Evolutionary conservation across 2,329 filamentous ascomycete genomes (phyloP), one percentile per base, ranked within the genome.

Genomic region (Intubia oerlemansii): DNA sequence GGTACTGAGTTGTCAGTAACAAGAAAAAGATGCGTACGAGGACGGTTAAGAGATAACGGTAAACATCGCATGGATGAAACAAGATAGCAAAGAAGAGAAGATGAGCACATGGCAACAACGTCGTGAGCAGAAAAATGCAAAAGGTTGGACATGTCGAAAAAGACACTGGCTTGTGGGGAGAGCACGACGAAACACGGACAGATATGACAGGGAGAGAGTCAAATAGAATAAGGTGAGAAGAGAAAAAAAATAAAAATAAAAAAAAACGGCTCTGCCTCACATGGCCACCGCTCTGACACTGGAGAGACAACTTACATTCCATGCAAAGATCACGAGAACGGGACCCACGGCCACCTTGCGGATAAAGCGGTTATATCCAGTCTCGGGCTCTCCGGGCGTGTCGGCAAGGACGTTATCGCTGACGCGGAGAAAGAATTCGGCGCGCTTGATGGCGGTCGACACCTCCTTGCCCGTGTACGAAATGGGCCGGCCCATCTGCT

Each of bases 401-500:
- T 90, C 77, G 43, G 72, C 67, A 30, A 95, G 59, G 2, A 67
- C 69, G 24, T 88, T 76, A 9, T 72, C 67, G 41, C 76, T 81
- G 37, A 92, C 75, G 47, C 79, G 81, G 42, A 90, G 61, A 32
- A 95, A 57, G 45, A 91, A 91, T 44, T 91, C 71, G 38, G 73
- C 78, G 37, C 85, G 68, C 54, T 77, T 79, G 38, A 90, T 66
- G 7, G 84, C 84, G 11, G 85, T 95, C 17, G 67, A 55, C 39
- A 95, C 63, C 55, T 95, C 85, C 40, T 71, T 81, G 26, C 64
- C 71, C 0, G 79, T 78, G 49, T 85, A 93, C 21, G 76, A 66
- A 42, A 93, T 92, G 19, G 85, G 85, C 13, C 85, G 66, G 24
- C 85, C 85, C 84, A 95, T 95, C 56, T 95, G 84, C 47, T 80